Evolutionary conservation across 805 yeast genomes (phyloP).

Genomic region (Myxozyma vanderwaltii): DNA sequence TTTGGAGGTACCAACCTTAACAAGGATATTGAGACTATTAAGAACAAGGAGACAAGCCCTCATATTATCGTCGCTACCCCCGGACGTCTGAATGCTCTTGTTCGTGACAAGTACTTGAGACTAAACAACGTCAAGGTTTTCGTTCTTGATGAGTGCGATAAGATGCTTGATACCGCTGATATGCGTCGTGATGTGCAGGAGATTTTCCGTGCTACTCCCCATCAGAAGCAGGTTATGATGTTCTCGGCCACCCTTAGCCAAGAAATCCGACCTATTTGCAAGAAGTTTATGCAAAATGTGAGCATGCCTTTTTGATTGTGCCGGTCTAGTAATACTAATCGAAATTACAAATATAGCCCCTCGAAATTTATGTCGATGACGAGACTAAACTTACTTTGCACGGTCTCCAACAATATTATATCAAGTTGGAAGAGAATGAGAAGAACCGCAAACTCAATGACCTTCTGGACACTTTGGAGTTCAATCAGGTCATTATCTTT

Average conservation of each 20-base stretch:
- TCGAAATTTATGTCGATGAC: constrained; percentile 96
- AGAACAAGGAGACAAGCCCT: constrained; percentile 91
- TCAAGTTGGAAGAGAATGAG: constrained; percentile 85
- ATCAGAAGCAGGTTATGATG: constrained; percentile 99
- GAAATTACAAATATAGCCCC: constrained; percentile 52
- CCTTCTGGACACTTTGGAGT: constrained; percentile 88
- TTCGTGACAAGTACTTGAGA: constrained; percentile 85
- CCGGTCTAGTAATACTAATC: background rate
- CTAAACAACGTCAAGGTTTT: constrained; percentile 88
- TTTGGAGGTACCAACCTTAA: constrained; percentile 91
- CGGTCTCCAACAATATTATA: constrained; percentile 95
- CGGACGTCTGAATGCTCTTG: constrained; percentile 93
- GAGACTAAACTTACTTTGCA: constrained; percentile 96
- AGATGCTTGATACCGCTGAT: constrained; percentile 73
- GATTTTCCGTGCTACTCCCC: constrained; percentile 95
- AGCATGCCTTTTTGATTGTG: background rate
- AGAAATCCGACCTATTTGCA: constrained; percentile 95
- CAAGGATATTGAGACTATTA: constrained; percentile 82
- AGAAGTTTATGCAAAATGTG: constrained; percentile 89
- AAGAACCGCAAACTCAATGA: constrained; percentile 93
- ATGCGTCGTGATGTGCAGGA: constrained; percentile 99
- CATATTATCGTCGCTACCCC: constrained; percentile 98
- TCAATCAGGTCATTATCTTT: constrained; percentile 96
- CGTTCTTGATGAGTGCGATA: constrained; percentile 98
- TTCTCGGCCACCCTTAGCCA: constrained; percentile 93